Percentiles rank a stretch among this genome's conserved stretches.
Evolutionary conservation across 2,329 filamentous ascomycete species (phyloP).

Genomic region (Aschersonia sp.): DNA sequence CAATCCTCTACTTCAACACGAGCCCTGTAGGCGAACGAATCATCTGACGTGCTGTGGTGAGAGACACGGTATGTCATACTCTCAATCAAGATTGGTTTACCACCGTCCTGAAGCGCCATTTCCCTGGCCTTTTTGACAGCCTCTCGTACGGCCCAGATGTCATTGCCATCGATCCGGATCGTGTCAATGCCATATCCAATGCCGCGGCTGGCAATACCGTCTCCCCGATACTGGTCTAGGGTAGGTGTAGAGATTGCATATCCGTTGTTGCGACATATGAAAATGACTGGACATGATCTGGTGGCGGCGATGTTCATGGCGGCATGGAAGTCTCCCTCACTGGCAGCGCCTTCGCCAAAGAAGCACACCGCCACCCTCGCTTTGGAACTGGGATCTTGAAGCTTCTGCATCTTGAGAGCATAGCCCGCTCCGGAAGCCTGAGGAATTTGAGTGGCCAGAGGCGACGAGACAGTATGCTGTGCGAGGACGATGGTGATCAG

Average conservation of each 20-base stretch:
- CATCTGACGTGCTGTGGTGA: slow-evolving; percentile 92
- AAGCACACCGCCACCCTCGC: slow-evolving; percentile 66
- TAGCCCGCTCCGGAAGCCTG: slow-evolving; percentile 82
- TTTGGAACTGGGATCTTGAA: slow-evolving; percentile 53
- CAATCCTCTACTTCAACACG: slow-evolving; percentile 90
- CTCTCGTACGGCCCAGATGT: slow-evolving; percentile 78
- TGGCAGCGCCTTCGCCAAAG: slow-evolving; percentile 83
- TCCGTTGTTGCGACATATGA: slow-evolving; percentile 87
- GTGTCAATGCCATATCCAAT: slow-evolving; percentile 91
- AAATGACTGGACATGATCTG: slow-evolving; percentile 72
- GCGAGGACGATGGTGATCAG: too few relatives aligned
- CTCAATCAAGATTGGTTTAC: slow-evolving; percentile 75
- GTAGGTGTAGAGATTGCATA: slow-evolving; percentile 86
- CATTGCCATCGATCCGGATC: slow-evolving; percentile 85
- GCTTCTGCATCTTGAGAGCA: slow-evolving; percentile 67
- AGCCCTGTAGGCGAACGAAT: slow-evolving; percentile 91
- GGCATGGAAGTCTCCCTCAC: slow-evolving; percentile 84
- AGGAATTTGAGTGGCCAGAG: slow-evolving; percentile 77
- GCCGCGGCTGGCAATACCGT: slow-evolving; percentile 77
- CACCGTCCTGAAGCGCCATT: slow-evolving; percentile 68
- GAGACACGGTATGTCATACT: slow-evolving; percentile 98
- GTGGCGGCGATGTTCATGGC: slow-evolving; percentile 86
- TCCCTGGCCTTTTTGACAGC: slow-evolving; percentile 63
- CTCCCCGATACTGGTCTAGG: slow-evolving; percentile 79
- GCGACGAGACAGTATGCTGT: slow-evolving; percentile 70